phyloP scores from a whole-genome alignment of 2,329 filamentous ascomycete species.

The Beauveria brongniartii region DNA sequence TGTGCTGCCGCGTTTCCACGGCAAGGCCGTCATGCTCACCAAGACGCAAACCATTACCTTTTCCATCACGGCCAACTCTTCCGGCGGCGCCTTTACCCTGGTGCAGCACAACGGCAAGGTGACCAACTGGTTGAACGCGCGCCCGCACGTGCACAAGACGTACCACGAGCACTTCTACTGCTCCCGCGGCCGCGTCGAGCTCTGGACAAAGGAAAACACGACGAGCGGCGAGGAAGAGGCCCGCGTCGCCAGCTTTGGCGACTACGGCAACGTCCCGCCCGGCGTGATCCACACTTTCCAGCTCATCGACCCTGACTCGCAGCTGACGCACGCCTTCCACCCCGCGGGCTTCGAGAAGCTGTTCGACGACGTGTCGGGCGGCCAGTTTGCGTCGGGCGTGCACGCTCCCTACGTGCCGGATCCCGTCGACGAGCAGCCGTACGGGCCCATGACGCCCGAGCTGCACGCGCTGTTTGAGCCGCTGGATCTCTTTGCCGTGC shows the following conservation, averaged over 20 bases:
- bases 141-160: constrained; percentile 15
- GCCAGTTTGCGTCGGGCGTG: constrained; percentile 10
- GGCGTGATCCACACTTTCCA: constrained; percentile 18
- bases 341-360: constrained; percentile 18
- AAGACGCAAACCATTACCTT: constrained; percentile 17
- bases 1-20: constrained; percentile 18
- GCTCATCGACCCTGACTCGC: constrained; percentile 16
- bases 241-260: constrained; percentile 14
- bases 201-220: constrained; percentile 16
- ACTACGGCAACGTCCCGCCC: constrained; percentile 17
- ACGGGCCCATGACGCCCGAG: constrained; percentile 15
- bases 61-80: constrained; percentile 18
- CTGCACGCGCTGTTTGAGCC: constrained; percentile 1
- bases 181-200: constrained; percentile 15
- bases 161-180: constrained; percentile 19
- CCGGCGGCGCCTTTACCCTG: constrained; percentile 17
- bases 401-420: constrained; percentile 15
- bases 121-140: constrained; percentile 14
- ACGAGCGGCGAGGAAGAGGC: constrained; percentile 15
- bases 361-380: constrained; percentile 14
- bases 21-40: constrained; percentile 17
- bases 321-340: constrained; percentile 18
- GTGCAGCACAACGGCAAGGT: constrained; percentile 17
- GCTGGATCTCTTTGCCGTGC: constrained; percentile 15
- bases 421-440: constrained; percentile 12